phyloP scores from a whole-genome alignment of 1,139 yeast genomes.

The Geotrichum carabidarum region DNA sequence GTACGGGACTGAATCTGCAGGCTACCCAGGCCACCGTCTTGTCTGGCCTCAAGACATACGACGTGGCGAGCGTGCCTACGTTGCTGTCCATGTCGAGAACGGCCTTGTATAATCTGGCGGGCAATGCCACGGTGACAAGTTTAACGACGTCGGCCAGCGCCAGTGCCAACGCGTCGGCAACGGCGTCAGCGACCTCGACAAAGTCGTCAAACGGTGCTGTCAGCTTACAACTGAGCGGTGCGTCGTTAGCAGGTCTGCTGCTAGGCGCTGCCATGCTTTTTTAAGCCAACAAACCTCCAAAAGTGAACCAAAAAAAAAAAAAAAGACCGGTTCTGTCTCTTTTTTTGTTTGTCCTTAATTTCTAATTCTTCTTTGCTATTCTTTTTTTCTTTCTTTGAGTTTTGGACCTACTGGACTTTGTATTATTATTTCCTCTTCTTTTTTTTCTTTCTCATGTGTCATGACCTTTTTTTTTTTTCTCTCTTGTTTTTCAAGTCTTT shows the following conservation, averaged over 20 bases:
- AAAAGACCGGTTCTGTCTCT: too few relatives aligned
- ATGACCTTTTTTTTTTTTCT: background rate
- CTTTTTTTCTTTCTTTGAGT: background rate
- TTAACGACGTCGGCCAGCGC: background rate
- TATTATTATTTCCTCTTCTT: background rate
- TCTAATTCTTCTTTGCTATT: background rate
- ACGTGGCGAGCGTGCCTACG: conserved; percentile 24
- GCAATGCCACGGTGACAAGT: conserved; percentile 3
- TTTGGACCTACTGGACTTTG: background rate
- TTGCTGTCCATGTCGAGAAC: conserved; percentile 25
- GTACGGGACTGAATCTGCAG: background rate
- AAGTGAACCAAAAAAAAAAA: too few relatives aligned
- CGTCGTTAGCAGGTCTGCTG: background rate
- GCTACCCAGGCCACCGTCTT: background rate
- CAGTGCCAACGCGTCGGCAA: background rate
- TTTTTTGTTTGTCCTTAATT: too few relatives aligned
- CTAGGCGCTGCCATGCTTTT: background rate
- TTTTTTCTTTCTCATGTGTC: background rate
- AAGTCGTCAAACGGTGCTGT: background rate
- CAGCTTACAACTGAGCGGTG: background rate
- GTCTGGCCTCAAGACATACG: conserved; percentile 10
- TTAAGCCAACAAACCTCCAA: too few relatives aligned
- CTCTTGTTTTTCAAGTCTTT: background rate
- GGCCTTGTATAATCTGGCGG: conserved; percentile 27
- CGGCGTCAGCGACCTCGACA: background rate